These are phyloP conservation scores for Backusella psychrophila DNA, from an alignment of 192 early-diverging fungal genomes.

Conservation along the genomic window DNA sequence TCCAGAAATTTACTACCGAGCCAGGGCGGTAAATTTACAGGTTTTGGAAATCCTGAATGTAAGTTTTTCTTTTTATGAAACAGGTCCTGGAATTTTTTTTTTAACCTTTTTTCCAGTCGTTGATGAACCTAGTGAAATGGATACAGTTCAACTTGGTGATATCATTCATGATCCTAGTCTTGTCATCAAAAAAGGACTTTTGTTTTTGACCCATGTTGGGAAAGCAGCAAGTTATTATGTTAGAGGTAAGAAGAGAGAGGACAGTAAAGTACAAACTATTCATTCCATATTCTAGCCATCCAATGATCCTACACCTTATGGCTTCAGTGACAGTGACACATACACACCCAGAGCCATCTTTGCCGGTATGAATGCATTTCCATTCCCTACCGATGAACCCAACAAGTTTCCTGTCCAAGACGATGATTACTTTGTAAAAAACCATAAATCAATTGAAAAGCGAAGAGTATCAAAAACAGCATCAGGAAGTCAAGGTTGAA, in stretches of 20 bases:
- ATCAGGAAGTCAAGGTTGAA: not conserved
- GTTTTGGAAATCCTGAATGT: constrained; percentile 64
- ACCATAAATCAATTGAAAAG: not conserved
- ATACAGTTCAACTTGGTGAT: constrained; percentile 46
- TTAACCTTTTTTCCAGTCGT: not conserved
- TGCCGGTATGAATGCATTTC: not conserved
- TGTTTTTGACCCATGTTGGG: constrained; percentile 48
- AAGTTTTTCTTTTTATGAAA: not conserved
- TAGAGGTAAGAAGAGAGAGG: constrained; percentile 37
- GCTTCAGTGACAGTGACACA: not conserved
- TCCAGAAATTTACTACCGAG: constrained; percentile 49
- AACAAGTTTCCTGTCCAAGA: not conserved
- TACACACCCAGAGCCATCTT: not conserved
- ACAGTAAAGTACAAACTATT: not conserved
- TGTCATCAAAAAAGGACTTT: constrained; percentile 60
- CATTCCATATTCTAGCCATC: not conserved
- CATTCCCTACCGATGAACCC: not conserved
- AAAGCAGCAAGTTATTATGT: constrained; percentile 52
- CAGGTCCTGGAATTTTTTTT: no score
- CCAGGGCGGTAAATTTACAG: constrained; percentile 76
- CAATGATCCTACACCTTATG: not conserved
- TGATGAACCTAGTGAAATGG: constrained; percentile 10
- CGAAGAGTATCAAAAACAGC: not conserved
- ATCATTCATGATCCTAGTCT: constrained; percentile 58
- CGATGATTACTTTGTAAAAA: not conserved